Evolutionary conservation across 805 yeast genomes (phyloP).

Genomic region (Barnettozyma pratensis): DNA sequence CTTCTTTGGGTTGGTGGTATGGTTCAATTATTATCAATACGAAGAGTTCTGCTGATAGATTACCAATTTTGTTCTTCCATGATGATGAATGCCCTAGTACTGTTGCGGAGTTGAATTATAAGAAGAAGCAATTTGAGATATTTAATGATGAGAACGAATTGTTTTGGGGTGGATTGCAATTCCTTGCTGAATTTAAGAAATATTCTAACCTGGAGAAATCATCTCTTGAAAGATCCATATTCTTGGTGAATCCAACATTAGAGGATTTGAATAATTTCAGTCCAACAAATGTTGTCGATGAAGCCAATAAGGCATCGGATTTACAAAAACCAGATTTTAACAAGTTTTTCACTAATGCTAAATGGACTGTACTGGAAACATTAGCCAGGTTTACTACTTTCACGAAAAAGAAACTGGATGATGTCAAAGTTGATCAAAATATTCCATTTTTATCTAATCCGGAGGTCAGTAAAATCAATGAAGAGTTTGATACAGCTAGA

Average conservation of each 20-base stretch:
- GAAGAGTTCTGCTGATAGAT: constrained; percentile 47
- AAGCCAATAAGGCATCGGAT: constrained; percentile 5
- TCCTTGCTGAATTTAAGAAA: constrained; percentile 48
- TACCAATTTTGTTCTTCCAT: constrained; percentile 89
- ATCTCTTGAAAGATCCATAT: constrained; percentile 64
- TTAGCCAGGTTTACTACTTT: constrained; percentile 63
- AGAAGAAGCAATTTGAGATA: constrained; percentile 67
- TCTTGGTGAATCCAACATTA: constrained; percentile 70
- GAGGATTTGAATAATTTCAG: constrained; percentile 36
- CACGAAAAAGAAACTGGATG: constrained; percentile 61
- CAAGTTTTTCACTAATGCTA: constrained; percentile 57
- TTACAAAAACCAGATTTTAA: constrained; percentile 28
- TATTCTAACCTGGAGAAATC: constrained; percentile 64
- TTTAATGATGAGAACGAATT: constrained; percentile 51
- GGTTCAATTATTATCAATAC: constrained; percentile 81
- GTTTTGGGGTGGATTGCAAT: constrained; percentile 91
- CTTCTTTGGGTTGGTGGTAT: constrained; percentile 85
- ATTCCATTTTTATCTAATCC: constrained; percentile 68
- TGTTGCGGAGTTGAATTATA: constrained; percentile 48
- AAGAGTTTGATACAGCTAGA: constrained; percentile 90
- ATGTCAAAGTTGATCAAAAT: constrained; percentile 43
- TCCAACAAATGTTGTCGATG: constrained; percentile 20
- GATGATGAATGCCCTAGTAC: constrained; percentile 84
- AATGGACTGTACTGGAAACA: constrained; percentile 82
- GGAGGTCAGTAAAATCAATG: constrained; percentile 74